Percentiles rank a stretch among this genome's conserved stretches.
These are phyloP conservation scores for Paraurostyla sp. DNA, from an alignment of 73 alveolate species.

Conservation along the genomic window DNA sequence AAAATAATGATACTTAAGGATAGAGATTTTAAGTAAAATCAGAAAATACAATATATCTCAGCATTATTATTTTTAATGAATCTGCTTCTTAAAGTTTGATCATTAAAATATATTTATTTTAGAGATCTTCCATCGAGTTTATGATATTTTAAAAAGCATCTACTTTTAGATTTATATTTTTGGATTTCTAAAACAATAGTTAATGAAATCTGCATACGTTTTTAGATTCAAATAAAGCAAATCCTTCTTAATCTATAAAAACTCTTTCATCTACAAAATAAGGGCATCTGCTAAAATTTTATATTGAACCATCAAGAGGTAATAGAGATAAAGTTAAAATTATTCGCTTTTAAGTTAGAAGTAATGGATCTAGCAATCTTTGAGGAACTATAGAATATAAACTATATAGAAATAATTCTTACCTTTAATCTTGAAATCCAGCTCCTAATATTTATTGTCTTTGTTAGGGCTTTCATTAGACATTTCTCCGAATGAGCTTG, in stretches of 20 bases:
- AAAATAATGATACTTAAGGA: background rate
- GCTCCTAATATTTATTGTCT: background rate
- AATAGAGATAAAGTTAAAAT: background rate
- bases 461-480: background rate
- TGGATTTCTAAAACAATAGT: background rate
- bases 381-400: background rate
- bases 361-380: background rate
- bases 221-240: background rate
- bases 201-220: background rate
- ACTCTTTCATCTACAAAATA: background rate
- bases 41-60: background rate
- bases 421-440: conserved; percentile 38
- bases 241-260: background rate
- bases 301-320: background rate
- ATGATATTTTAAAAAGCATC: background rate
- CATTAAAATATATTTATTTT: background rate
- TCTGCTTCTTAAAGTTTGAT: background rate
- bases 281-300: background rate
- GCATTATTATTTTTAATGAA: background rate
- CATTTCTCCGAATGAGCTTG: background rate
- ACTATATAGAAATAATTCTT: background rate
- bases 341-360: background rate
- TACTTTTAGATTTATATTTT: background rate
- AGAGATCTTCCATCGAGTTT: conserved; percentile 3
- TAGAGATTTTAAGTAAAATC: background rate